Conservation (phyloP, 2,329 filamentous ascomycete genomes). For the Fusarium sp. region DNA sequence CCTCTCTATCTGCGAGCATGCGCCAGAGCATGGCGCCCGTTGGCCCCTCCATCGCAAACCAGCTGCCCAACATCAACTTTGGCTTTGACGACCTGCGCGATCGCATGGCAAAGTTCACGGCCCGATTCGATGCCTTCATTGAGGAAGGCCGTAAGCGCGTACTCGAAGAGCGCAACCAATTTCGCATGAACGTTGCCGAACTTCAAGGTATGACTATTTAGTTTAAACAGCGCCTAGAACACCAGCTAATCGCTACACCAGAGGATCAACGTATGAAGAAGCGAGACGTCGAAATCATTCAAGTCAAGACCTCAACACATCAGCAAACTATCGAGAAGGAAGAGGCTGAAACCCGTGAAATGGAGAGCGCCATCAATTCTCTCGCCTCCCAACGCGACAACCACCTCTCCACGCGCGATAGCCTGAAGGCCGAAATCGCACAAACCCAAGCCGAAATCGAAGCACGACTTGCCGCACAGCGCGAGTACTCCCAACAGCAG, state of each 20-base stretch:
- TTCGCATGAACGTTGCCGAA: conserved; percentile 90
- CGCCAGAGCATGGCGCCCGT: conserved; percentile 70
- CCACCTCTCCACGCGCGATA: conserved; percentile 69
- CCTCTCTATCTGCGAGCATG: conserved; percentile 75
- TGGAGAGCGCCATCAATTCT: conserved; percentile 72
- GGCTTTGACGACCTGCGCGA: conserved; percentile 96
- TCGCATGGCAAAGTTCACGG: conserved; percentile 93
- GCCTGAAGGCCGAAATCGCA: conserved; percentile 71
- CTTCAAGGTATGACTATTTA: conserved; percentile 77
- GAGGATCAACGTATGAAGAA: conserved; percentile 94
- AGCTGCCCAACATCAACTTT: conserved; percentile 91
- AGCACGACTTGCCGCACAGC: conserved; percentile 76
- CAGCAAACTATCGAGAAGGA: conserved; percentile 83
- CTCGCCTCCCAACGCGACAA: conserved; percentile 72
- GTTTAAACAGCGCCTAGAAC: not conserved
- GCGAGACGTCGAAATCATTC: conserved; percentile 86
- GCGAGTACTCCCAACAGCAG: conserved; percentile 78
- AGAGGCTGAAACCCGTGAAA: conserved; percentile 80
- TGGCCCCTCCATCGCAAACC: conserved; percentile 78
- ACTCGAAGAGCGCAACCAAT: conserved; percentile 92
- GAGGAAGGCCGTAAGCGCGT: conserved; percentile 91
- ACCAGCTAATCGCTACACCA: conserved; percentile 54
- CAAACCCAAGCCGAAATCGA: conserved; percentile 79
- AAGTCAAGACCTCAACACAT: conserved; percentile 77
- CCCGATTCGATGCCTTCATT: conserved; percentile 93